phyloP scores from a whole-genome alignment of 2,329 filamentous ascomycete species.

The Knufia fluminis region DNA sequence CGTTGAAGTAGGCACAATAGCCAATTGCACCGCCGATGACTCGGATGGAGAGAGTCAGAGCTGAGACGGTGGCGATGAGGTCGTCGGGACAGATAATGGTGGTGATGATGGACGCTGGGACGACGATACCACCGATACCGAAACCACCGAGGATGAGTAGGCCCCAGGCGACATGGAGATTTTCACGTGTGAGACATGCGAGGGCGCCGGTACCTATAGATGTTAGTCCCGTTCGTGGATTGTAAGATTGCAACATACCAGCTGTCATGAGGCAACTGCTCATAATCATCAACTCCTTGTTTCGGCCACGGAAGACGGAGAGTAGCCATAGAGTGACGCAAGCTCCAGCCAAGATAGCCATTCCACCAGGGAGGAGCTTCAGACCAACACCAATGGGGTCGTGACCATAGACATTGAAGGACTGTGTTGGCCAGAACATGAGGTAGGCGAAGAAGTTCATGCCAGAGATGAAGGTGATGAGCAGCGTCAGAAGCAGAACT shows the following conservation, averaged over 20 bases:
- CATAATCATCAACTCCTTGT: conserved; percentile 50
- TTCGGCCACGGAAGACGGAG: conserved; percentile 46
- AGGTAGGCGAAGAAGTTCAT: conserved; percentile 48
- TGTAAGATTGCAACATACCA: conserved; percentile 14
- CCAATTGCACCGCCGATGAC: conserved; percentile 59
- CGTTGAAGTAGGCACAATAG: conserved; percentile 49
- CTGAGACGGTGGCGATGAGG: conserved; percentile 59
- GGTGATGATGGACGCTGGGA: conserved; percentile 58
- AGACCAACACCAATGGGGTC: conserved; percentile 56
- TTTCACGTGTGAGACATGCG: conserved; percentile 42
- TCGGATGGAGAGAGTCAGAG: conserved; percentile 58
- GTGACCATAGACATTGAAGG: conserved; percentile 56
- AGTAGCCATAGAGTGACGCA: conserved; percentile 50
- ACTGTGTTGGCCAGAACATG: conserved; percentile 54
- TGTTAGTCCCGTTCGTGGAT: background rate
- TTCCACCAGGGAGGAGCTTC: conserved; percentile 54
- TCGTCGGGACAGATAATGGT: conserved; percentile 62
- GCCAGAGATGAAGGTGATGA: conserved; percentile 52
- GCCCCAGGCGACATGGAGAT: conserved; percentile 44
- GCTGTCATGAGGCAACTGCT: conserved; percentile 57
- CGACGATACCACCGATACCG: conserved; percentile 59
- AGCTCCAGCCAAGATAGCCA: conserved; percentile 54
- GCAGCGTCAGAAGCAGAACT: conserved; percentile 44
- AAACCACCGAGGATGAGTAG: conserved; percentile 53
- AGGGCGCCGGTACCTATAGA: conserved; percentile 36